These are phyloP conservation scores for Anethum foeniculum DNA, from an alignment of 140 eudicot species.

Conservation along the genomic window DNA sequence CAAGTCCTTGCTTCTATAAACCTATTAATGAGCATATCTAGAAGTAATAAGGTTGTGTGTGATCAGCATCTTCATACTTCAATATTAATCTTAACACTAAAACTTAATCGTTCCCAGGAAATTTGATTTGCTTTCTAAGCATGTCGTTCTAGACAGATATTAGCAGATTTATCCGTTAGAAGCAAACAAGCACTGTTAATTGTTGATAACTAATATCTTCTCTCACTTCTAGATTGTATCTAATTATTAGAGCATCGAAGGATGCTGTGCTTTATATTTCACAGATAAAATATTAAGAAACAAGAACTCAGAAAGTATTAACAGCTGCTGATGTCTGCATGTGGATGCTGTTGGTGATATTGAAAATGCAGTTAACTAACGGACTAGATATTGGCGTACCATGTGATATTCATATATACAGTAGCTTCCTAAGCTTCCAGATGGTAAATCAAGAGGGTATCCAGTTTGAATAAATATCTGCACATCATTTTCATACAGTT, in stretches of 20 bases:
- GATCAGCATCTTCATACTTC: neutral
- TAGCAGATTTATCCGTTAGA: neutral
- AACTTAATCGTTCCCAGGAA: neutral
- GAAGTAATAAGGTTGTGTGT: neutral
- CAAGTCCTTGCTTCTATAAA: neutral
- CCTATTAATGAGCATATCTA: neutral
- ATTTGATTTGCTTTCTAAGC: too few species aligned
- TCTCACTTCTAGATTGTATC: neutral
- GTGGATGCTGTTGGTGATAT: neutral
- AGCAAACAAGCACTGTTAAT: neutral
- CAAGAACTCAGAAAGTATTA: neutral
- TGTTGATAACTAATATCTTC: too few species aligned
- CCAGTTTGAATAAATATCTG: conserved; percentile 99
- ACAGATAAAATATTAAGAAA: neutral
- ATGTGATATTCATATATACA: conserved; percentile 98
- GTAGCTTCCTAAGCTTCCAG: conserved; percentile 98
- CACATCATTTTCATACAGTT: neutral
- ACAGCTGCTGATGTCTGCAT: neutral
- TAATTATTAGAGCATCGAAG: neutral
- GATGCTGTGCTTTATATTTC: neutral
- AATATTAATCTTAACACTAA: neutral
- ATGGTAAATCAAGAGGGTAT: conserved; percentile 97
- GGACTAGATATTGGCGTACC: conserved; percentile 38
- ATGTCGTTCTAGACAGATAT: neutral
- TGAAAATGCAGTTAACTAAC: neutral